Conservation (phyloP, 129 eudicot species). For the Helichrysum umbraculigerum region DNA sequence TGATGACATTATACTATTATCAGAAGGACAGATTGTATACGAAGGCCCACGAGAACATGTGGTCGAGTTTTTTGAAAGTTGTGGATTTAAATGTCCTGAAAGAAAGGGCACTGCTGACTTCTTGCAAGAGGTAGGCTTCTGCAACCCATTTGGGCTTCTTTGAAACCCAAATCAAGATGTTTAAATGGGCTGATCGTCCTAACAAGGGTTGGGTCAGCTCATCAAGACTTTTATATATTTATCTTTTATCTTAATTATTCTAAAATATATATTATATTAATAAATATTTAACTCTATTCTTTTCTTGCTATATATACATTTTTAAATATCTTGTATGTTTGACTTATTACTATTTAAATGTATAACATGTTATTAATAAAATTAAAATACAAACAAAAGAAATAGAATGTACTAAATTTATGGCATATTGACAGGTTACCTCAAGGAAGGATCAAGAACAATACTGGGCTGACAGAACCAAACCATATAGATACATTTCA, state of each 20-base stretch:
- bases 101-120: conserved; percentile 97
- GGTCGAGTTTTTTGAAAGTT: conserved; percentile 78
- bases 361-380: too few species aligned
- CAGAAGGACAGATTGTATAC: conserved; percentile 94
- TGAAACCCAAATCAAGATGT: neutral
- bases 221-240: neutral
- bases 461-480: conserved; percentile 69
- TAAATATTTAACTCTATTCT: neutral
- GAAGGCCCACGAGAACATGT: conserved; percentile 92
- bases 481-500: conserved; percentile 53
- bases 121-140: conserved; percentile 75
- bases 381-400: too few species aligned
- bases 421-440: conserved; percentile 51
- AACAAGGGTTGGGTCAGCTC: neutral
- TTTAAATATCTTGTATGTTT: too few species aligned
- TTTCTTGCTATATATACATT: too few species aligned
- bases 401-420: too few species aligned
- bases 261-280: neutral
- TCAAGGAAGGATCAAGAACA: conserved; percentile 87
- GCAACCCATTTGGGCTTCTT: neutral
- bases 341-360: too few species aligned
- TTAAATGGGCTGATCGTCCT: neutral
- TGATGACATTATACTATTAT: conserved; percentile 76
- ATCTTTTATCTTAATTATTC: neutral
- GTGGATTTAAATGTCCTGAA: conserved; percentile 93